A percentile compares a stretch with the other conserved stretches of the same genome.
Conservation (phyloP, 192 early-diverging fungal genomes). For the Kappamyces sp. region DNA sequence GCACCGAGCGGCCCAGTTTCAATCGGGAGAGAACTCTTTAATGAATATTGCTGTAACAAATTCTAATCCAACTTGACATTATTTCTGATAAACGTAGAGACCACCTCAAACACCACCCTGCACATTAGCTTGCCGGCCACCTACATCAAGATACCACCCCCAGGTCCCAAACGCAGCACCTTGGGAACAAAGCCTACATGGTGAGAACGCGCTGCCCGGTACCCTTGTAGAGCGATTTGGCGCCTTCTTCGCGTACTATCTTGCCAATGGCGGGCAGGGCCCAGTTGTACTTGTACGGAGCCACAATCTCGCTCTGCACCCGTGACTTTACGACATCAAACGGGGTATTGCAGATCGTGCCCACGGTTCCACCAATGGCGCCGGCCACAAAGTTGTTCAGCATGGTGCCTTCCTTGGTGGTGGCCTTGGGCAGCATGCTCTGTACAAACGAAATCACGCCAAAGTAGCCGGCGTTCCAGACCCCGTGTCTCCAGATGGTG, state of each 20-base stretch:
- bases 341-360: conserved; percentile 90
- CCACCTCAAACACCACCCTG: too few species aligned
- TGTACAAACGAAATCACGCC: conserved; percentile 60
- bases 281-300: conserved; percentile 83
- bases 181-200: conserved; percentile 77
- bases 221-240: conserved; percentile 85
- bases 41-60: too few species aligned
- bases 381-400: conserved; percentile 86
- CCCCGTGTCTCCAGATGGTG: conserved; percentile 87
- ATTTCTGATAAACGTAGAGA: too few species aligned
- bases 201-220: conserved; percentile 3
- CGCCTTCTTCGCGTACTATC: conserved; percentile 83
- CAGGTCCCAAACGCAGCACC: conserved; percentile 90
- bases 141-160: conserved; percentile 55
- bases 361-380: conserved; percentile 86
- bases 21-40: too few species aligned
- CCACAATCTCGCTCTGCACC: conserved; percentile 78
- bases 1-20: too few species aligned
- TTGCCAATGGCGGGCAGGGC: conserved; percentile 68
- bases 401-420: conserved; percentile 70
- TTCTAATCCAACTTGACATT: too few species aligned
- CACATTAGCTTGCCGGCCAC: too few species aligned
- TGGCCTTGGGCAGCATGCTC: conserved; percentile 70
- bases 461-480: conserved; percentile 98
- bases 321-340: conserved; percentile 96